Evolutionary conservation across 2,329 filamentous ascomycete genomes (phyloP), one percentile per base, ranked within the genome.

Genomic region (Helotiales sp.): DNA sequence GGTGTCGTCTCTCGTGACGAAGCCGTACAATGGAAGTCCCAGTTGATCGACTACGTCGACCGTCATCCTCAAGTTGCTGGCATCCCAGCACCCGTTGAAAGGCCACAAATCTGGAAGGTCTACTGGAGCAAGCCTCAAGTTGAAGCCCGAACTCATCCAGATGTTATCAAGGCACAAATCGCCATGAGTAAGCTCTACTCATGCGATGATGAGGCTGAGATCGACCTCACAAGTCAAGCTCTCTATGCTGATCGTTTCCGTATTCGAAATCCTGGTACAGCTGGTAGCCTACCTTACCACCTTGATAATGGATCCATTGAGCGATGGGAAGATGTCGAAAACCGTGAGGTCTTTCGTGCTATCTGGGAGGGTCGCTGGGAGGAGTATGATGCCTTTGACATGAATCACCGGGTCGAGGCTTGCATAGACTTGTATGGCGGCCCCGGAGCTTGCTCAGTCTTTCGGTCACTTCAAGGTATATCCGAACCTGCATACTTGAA

Each of bases 361-460:
- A 57, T 57, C 24, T 57, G 48, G 48, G 55, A 57, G 49, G 55
- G 55, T 12, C 29, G 34, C 17, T 57, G 55, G 55, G 55, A 57
- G 30, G 55, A 57, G 5, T 57, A 57, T 36, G 55, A 57, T 48
- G 55, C 55, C 24, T 57, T 49, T 29, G 46, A 57, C 15, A 52
- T 57, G 17, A 49, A 52, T 27, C 40, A 57, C 48, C 55, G 55
- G 38, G 42, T 49, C 31, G 24, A 52, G 31, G 55, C 55, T 38
- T 40, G 31, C 31, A 15, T 57, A 30, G 55, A 57, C 29, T 25
- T 52, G 36, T 57, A 57, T n/a, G 55, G 55, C 9, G 55, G 55
- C n/a, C 55, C 55, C 3, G 55, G 55, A 9, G 48, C 55, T 49
- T 57, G 55, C 42, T 57, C 55, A 22, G 55, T 31, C 22, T 57